phyloP scores from a whole-genome alignment of 495 filamentous ascomycete genomes.

The Neurospora sp. region DNA sequence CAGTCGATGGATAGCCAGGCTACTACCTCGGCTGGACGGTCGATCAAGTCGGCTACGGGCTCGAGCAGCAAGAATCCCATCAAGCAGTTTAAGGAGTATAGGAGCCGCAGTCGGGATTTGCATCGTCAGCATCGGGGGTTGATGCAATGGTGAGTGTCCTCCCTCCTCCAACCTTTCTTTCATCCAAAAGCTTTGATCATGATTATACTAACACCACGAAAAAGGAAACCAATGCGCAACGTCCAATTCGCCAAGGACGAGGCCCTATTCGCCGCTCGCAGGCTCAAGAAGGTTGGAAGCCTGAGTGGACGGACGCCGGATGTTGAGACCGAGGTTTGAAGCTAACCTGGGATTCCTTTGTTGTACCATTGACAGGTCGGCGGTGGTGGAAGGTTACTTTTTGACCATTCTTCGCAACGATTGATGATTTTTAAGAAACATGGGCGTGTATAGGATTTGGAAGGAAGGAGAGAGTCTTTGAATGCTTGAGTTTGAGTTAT shows the following conservation, averaged over 20 bases:
- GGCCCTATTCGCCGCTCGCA: conserved; percentile 48
- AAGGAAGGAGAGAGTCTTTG: background rate
- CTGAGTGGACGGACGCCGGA: conserved; percentile 54
- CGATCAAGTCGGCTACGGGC: conserved; percentile 3
- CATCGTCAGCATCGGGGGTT: conserved; percentile 60
- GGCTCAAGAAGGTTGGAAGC: conserved; percentile 45
- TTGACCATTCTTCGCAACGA: background rate
- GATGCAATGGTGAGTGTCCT: conserved; percentile 69
- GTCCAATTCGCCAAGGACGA: conserved; percentile 63
- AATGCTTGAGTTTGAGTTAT: background rate
- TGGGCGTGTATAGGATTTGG: background rate
- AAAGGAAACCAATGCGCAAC: conserved; percentile 50
- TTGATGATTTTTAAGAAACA: background rate
- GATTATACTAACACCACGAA: background rate
- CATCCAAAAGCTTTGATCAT: too few relatives aligned
- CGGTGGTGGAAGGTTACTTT: background rate
- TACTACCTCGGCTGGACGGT: conserved; percentile 2
- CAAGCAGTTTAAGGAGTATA: conserved; percentile 42
- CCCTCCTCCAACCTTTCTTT: too few relatives aligned
- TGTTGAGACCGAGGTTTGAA: conserved; percentile 54
- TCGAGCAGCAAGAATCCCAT: conserved; percentile 32
- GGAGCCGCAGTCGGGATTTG: conserved; percentile 41
- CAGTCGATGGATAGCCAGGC: conserved; percentile 12
- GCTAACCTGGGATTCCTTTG: background rate
- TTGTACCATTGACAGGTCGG: background rate